Base-by-base conservation (phyloP, 129 eudicot genomes). In the Artemisia argyi region DNA sequence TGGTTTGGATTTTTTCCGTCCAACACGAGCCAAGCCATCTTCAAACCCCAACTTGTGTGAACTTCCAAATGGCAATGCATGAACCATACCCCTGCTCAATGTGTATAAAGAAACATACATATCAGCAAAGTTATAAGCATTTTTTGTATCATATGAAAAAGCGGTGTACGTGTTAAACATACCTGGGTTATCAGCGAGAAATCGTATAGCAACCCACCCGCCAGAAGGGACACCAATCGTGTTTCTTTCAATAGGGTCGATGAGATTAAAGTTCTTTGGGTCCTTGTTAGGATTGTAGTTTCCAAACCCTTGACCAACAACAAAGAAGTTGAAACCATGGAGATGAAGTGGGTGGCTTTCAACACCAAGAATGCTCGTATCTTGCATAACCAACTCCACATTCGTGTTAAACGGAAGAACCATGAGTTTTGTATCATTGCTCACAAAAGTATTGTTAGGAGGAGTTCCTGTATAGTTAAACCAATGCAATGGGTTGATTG, bases 271-370 rank as follows among this genome's bases (percentile, higher is more conserved):
- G 2, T 59, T 76, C 6, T 12, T 16, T 4, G 64, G 69, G n/a
- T 76, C 89, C 20, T 68, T 73, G 16, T 11, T 68, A 3, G 80
- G 77, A 68, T 83, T 69, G 26, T 55, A 86, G 50, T 83, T 83
- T 2, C 91, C 91, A 17, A 83, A 83, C 5, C 91, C 91, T 80
- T 83, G 85, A 0, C 91, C 91, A 26, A 86, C 80, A 2, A 86
- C 85, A 46, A 86, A 86, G 81, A 86, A 83, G 44, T 86, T 86
- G 56, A 76, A 83, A 44, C 88, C 91, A 61, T 86, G 91, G 22
- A 86, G 82, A 80, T 86, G 88, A 42, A 86, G 76, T 13, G 66
- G 66, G 66, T 61, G 66, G 18, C 46, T 24, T 63, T 86, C 85
- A 10, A 75, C 84, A 42, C 86, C 86, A 62, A 86, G 78, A 68